Base-by-base conservation (phyloP, 768 basidiomycete species). In the Naematelia aurantialba region DNA sequence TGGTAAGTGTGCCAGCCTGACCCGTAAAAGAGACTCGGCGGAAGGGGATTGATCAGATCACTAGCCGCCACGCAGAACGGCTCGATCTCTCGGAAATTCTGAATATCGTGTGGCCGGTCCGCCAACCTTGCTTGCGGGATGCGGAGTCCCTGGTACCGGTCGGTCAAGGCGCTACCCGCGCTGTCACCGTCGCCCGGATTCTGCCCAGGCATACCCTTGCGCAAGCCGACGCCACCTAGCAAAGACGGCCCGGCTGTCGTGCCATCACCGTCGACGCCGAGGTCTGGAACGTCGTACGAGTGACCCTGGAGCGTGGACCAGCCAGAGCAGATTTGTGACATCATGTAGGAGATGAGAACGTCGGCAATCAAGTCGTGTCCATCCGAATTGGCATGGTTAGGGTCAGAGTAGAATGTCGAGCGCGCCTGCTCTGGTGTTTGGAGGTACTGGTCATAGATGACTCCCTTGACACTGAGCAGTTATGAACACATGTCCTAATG, bases 51-150 rank as follows among this genome's bases (percentile, higher is more conserved):
- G 77, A 99, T 90, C 52, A 98, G 81, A 75, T 99, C 93, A 77
- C 97, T 94, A n/a, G 96, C 96, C 21, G 87, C 87, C 0, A 90
- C 91, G 76, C 96, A 98, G 79, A 83, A 91, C 5, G 94, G 96
- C 39, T 85, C 82, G 52, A 94, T 84, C 77, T 98, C 96, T 74
- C 89, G 84, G 76, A 88, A 94, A 55, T 77, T 68, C 26, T 73
- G 62, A 25, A 80, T 71, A 56, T 78, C 78, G 58, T 78, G 78
- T 2, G 84, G 81, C 26, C 75, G 68, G 65, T 80, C 79, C 59
- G 82, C 83, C 76, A 97, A 86, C 5, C 89, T 83, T 29, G 83
- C 82, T 0, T 83, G 81, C 2, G 93, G 94, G 2, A 96, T 84
- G 34, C 80, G 81, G 63, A 79, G 78, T 66, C 78, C 75, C 64